Evolutionary conservation across 768 basidiomycete species (phyloP), one percentile per base, ranked within the genome.

Genomic region (Pleurotus cornucopiae): DNA sequence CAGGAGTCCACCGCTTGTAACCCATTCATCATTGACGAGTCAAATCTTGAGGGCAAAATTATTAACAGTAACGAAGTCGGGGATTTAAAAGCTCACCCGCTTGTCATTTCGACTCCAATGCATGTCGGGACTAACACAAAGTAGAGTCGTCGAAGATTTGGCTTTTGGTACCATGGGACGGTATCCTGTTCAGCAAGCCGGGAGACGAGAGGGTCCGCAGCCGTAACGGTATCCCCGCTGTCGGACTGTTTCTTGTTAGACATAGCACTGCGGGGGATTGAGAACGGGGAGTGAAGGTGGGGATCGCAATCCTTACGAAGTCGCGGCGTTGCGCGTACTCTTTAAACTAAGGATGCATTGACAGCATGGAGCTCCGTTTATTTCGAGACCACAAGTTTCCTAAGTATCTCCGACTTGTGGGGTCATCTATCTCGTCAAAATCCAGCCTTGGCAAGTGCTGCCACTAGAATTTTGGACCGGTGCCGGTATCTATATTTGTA

Each of bases 21-120:
- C 38, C 82, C 83, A 61, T 83, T 84, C 63, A 85, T 72, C 82
- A 85, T 84, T 4, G 82, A 81, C 0, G 81, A 77, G 55, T 84
- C 81, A 60, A 80, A 84, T 1, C 81, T 83, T 46, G 12, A 26
- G 5, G 9, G 30, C 30, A 51, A 34, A 5, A 14, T 44, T 20
- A 43, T 14, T 44, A 16, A 40, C 6, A 9, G 23, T 4, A 53
- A 49, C 49, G 30, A 38, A n/a, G 13, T 49, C 6, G 11, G 21
- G 49, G 54, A 20, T 46, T 45, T 6, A 16, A 46, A 25, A 21
- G 11, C 6, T 16, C 13, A 67, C 78, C 81, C 81, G 62, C 78
- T 79, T 1, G 82, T 83, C 77, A 82, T 83, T 67, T 84, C 83
- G 13, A 83, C 81, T 20, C 82, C 82, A 25, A 83, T 76, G 58